phyloP scores from a whole-genome alignment of 345 rosid genomes.

The Geranium rotundifolium region DNA sequence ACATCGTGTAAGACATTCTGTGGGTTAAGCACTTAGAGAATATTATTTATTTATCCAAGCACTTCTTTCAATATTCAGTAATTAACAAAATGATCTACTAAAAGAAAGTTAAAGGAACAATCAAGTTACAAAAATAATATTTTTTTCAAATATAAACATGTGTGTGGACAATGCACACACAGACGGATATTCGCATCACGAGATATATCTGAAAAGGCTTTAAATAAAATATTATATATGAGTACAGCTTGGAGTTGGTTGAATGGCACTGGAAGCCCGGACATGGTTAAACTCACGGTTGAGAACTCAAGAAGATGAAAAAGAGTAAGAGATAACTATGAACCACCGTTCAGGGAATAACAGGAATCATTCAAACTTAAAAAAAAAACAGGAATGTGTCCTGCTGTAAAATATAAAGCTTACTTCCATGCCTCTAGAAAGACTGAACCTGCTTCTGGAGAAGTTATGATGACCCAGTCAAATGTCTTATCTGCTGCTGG shows the following conservation, averaged over 20 bases:
- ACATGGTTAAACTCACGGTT: neutral
- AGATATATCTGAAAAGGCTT: no score
- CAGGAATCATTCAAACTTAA: neutral
- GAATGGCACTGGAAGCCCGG: neutral
- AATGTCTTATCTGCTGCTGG: constrained; percentile 36
- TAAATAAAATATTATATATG: no score
- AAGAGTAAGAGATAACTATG: neutral
- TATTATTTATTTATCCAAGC: no score
- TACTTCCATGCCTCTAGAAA: constrained; percentile 95
- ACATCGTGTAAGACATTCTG: neutral
- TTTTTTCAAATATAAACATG: no score
- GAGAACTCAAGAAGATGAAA: neutral
- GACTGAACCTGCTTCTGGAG: constrained; percentile 90
- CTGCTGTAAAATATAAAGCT: constrained; percentile 20
- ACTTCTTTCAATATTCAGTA: no score
- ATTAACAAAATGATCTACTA: no score
- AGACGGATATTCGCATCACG: no score
- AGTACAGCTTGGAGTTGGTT: neutral
- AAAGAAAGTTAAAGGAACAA: neutral
- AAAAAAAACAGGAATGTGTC: neutral
- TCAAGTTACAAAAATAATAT: neutral
- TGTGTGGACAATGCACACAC: no score
- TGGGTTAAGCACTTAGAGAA: no score
- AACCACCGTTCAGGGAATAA: neutral
- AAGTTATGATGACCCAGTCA: constrained; percentile 92